phyloP scores from a whole-genome alignment of 2,329 filamentous ascomycete genomes.

The Exophiala aquamarina region DNA sequence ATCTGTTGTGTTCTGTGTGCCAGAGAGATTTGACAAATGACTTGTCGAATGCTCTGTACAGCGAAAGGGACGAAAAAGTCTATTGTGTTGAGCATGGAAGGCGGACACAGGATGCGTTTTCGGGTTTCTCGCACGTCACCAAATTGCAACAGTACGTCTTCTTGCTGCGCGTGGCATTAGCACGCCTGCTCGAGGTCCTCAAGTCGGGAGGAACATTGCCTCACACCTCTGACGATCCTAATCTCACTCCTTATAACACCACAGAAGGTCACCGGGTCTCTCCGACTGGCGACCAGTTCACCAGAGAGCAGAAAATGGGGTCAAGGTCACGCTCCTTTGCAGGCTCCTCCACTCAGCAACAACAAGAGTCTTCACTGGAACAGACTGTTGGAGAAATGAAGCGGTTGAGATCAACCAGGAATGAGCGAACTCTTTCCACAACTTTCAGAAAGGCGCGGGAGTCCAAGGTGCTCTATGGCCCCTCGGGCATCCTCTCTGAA shows the following conservation, averaged over 20 bases:
- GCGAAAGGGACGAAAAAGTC: conserved; percentile 64
- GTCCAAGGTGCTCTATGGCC: conserved; percentile 88
- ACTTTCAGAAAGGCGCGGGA: conserved; percentile 88
- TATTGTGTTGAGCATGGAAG: conserved; percentile 61
- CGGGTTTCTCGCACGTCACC: conserved; percentile 72
- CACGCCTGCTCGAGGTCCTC: conserved; percentile 82
- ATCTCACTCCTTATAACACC: conserved; percentile 65
- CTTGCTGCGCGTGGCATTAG: conserved; percentile 84
- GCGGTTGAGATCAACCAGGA: conserved; percentile 83
- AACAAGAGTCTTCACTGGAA: conserved; percentile 76
- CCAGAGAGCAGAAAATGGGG: conserved; percentile 61
- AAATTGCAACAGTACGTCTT: conserved; percentile 95
- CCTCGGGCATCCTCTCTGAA: conserved; percentile 71
- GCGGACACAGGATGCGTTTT: conserved; percentile 55
- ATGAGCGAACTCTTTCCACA: conserved; percentile 91
- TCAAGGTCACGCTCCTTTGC: conserved; percentile 73
- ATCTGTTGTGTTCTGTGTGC: conserved; percentile 71
- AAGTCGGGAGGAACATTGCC: conserved; percentile 79
- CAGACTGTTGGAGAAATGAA: conserved; percentile 95
- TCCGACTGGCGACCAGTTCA: conserved; percentile 48
- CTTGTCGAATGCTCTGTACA: conserved; percentile 70
- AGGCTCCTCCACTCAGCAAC: conserved; percentile 58
- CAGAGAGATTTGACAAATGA: conserved; percentile 68
- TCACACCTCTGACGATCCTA: conserved; percentile 72
- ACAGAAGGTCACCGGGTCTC: conserved; percentile 61